Percentiles rank a stretch among this genome's conserved stretches.
These are phyloP conservation scores for Lodderomyces pseudojiufengensis DNA, from an alignment of 1,139 yeast species.

Conservation along the genomic window DNA sequence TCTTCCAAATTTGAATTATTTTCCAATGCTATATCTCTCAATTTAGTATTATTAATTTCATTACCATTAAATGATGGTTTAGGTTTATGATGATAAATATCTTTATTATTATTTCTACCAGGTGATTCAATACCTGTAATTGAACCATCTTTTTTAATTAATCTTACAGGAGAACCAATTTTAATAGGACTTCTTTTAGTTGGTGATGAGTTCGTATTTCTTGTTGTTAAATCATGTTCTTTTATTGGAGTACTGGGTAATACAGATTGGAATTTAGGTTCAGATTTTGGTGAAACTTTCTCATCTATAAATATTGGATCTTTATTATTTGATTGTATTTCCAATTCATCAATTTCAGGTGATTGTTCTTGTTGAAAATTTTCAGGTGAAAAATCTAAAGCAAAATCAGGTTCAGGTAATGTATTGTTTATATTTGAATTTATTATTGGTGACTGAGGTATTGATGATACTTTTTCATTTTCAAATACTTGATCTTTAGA, in stretches of 20 bases:
- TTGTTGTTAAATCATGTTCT: neutral
- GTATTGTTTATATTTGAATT: constrained; percentile 13
- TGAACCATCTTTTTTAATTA: constrained; percentile 29
- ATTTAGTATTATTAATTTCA: constrained; percentile 23
- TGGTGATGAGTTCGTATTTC: constrained; percentile 5
- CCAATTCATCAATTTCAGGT: constrained; percentile 5
- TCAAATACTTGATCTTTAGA: constrained; percentile 38
- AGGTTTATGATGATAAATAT: constrained; percentile 1
- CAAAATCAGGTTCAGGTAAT: constrained; percentile 40
- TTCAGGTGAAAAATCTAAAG: constrained; percentile 24
- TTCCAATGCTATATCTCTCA: constrained; percentile 17
- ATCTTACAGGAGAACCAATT: constrained; percentile 38
- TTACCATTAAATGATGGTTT: constrained; percentile 15
- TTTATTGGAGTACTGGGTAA: neutral
- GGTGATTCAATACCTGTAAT: constrained; percentile 23
- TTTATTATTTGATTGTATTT: neutral
- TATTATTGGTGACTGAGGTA: neutral
- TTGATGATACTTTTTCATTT: neutral
- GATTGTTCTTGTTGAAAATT: constrained; percentile 1
- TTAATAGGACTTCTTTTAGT: constrained; percentile 32
- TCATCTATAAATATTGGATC: constrained; percentile 1
- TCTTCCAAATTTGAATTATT: constrained; percentile 10
- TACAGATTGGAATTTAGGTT: neutral
- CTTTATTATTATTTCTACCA: neutral
- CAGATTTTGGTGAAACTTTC: constrained; percentile 1